Evolutionary conservation across 2,329 filamentous ascomycete species (phyloP).

Genomic region (Mariannaea sp.): DNA sequence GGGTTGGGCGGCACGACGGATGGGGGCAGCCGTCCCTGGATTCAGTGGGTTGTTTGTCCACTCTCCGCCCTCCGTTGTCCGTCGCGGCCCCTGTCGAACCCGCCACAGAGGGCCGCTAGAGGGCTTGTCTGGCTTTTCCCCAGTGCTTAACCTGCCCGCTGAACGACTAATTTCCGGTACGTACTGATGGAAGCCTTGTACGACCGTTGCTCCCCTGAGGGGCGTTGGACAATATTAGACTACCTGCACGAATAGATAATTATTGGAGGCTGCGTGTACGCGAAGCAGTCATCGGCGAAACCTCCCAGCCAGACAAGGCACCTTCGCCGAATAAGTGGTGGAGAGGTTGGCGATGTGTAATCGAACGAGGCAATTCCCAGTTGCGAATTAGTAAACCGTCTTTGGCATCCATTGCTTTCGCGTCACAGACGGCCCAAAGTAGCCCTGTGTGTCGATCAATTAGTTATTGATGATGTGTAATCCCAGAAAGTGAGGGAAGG

Average conservation of each 20-base stretch:
- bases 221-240: too few species aligned
- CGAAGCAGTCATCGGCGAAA: too few species aligned
- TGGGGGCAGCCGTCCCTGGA: constrained; percentile 15
- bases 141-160: constrained; percentile 10
- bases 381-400: too few species aligned
- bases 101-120: constrained; percentile 23
- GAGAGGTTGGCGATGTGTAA: constrained; percentile 28
- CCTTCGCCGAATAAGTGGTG: too few species aligned
- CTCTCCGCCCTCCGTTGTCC: constrained; percentile 8
- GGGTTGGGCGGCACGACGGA: constrained; percentile 30
- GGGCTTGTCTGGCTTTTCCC: constrained; percentile 4
- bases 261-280: too few species aligned
- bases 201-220: neutral
- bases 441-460: too few species aligned
- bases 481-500: too few species aligned
- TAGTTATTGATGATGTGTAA: constrained; percentile 30
- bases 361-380: constrained; percentile 27
- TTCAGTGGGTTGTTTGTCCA: neutral
- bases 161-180: constrained; percentile 4
- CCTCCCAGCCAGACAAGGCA: too few species aligned
- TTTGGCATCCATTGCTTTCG: too few species aligned
- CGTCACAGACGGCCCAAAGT: too few species aligned
- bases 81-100: constrained; percentile 13
- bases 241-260: too few species aligned
- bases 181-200: too few species aligned